Evolutionary conservation across 345 rosid species (phyloP), one percentile per base, ranked within the genome.

Genomic region (Geranium brycei): DNA sequence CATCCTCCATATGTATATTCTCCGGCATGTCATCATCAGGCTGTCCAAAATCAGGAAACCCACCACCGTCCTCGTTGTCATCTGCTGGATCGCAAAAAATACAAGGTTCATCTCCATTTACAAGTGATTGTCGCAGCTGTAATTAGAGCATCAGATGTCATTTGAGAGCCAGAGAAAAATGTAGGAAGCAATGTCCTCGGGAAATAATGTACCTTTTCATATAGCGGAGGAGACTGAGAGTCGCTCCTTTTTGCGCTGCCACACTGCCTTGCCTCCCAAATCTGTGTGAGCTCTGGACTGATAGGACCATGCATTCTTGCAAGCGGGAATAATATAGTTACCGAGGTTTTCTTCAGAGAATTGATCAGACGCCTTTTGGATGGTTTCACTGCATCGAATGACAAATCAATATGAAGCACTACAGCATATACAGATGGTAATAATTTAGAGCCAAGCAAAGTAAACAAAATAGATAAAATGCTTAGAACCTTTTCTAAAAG

Each of bases 81-180:
- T 73, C 73, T 19, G 69, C 82, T 32, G 69, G 66, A 68, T 68
- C 64, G 68, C 75, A 71, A 68, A 68, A 82, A 60, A 62, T 62
- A 75, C 51, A 65, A 58, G 69, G 60, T 51, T 74, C 77, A 58
- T 79, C 84, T 71, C 78, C 82, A 73, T 78, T 73, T 64, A 66
- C 66, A 47, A 93, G 85, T 65, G 81, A 74, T 60, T 74, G 84
- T 60, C 99, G 85, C 61, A 93, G 84, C 99, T 93, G 91, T 72
- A 74, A 71, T 56, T 69, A 57, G 70, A 72, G 72, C 41, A 63
- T 40, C 57, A 63, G 41, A 7, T 35, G 41, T 35, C 41, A 35
- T 35, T 35, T 35, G 10, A 35, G 7, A 35, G 41, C 10, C 41
- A 4, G 3, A 7, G 41, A 35, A 7, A 35, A 35, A 35, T 47